These are phyloP conservation scores for Dioscorea cayenensis DNA, from an alignment of 116 monocot genomes.

Conservation along the genomic window DNA sequence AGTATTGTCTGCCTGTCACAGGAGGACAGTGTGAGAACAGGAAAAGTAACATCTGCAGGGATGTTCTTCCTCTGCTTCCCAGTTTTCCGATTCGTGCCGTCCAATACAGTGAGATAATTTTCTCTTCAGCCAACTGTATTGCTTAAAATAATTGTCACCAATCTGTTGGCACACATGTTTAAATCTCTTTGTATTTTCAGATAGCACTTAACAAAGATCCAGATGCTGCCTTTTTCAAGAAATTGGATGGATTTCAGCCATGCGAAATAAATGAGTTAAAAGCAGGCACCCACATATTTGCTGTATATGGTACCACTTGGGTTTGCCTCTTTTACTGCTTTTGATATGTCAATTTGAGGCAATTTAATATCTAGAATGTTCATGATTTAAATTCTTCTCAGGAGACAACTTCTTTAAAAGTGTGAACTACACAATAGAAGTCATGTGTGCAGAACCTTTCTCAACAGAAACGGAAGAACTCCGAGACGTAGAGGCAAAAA, in stretches of 20 bases:
- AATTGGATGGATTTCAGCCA: constrained; percentile 90
- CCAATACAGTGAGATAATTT: constrained; percentile 37
- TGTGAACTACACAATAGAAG: constrained; percentile 75
- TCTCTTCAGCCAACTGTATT: background rate
- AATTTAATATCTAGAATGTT: background rate
- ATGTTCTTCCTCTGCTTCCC: constrained; percentile 95
- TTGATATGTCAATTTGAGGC: background rate
- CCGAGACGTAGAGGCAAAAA: constrained; percentile 63
- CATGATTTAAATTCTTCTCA: constrained; percentile 17
- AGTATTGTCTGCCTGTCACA: constrained; percentile 9
- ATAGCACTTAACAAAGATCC: constrained; percentile 59
- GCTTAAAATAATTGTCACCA: no score
- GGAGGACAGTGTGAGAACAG: constrained; percentile 84
- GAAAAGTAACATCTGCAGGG: constrained; percentile 82
- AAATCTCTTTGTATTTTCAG: constrained; percentile 15
- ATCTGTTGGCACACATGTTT: background rate
- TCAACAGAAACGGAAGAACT: constrained; percentile 66
- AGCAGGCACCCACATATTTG: constrained; percentile 83
- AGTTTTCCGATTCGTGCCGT: constrained; percentile 77
- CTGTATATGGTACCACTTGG: constrained; percentile 70
- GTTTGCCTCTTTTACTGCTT: background rate
- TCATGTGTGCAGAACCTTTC: constrained; percentile 71
- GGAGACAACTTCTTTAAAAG: constrained; percentile 96
- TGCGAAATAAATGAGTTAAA: constrained; percentile 95
- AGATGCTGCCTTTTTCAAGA: constrained; percentile 81